Evolutionary conservation across 78 protist genomes (phyloP).

Genomic region (Thecamonas trahens): DNA sequence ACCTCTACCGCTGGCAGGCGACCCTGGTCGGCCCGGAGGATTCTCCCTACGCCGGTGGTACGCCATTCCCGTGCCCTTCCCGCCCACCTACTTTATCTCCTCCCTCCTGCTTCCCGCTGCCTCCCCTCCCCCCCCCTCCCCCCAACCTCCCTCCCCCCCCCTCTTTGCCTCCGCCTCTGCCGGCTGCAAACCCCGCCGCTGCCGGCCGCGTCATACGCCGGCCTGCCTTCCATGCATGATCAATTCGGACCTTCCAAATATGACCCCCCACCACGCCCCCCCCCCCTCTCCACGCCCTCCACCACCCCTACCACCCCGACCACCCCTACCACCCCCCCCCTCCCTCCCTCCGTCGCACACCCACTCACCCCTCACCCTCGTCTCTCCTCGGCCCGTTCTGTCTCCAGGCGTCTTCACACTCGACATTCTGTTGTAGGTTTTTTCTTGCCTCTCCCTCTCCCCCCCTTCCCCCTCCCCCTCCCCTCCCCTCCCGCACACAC

Average conservation of each 20-base stretch:
- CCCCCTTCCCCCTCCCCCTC: background rate
- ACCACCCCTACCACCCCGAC: too few relatives aligned
- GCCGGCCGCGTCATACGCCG: background rate
- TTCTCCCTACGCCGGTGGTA: conserved; percentile 90
- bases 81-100: too few relatives aligned
- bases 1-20: conserved; percentile 91
- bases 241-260: too few relatives aligned
- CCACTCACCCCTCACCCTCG: too few relatives aligned
- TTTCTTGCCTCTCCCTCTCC: background rate
- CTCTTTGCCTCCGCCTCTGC: conserved; percentile 81
- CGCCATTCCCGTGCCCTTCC: too few relatives aligned
- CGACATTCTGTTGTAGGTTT: background rate
- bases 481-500: background rate
- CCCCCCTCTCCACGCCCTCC: too few relatives aligned
- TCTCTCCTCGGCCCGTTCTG: too few relatives aligned
- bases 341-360: too few relatives aligned
- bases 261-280: too few relatives aligned
- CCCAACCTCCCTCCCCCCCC: too few relatives aligned
- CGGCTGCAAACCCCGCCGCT: conserved; percentile 37
- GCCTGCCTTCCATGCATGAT: background rate
- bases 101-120: conserved; percentile 23
- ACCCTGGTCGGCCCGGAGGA: conserved; percentile 83
- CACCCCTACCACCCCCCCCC: too few relatives aligned
- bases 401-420: background rate
- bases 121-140: too few relatives aligned